A percentile compares a stretch with the other conserved stretches of the same genome.
Conservation (phyloP, 306 rosid species). For the Astragalus membranaceus region DNA sequence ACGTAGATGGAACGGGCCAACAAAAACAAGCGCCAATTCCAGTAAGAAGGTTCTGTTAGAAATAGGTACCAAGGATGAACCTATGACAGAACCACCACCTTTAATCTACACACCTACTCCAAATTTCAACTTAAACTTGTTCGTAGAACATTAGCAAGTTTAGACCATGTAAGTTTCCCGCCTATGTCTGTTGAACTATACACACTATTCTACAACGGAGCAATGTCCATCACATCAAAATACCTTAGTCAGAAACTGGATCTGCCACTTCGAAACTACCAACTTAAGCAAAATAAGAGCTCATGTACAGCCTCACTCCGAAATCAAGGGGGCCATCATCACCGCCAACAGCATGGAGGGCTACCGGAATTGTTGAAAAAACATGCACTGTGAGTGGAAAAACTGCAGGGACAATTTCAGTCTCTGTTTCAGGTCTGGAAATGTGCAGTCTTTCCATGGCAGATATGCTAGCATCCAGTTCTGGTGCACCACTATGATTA, state of each 20-base stretch:
- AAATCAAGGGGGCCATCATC: slow-evolving; percentile 76
- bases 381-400: slow-evolving; percentile 58
- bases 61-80: slow-evolving; percentile 26
- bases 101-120: slow-evolving; percentile 21
- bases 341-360: slow-evolving; percentile 79
- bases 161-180: too few relatives aligned
- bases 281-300: slow-evolving; percentile 57
- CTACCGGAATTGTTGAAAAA: slow-evolving; percentile 74
- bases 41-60: slow-evolving; percentile 40
- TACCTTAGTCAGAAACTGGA: not conserved
- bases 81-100: slow-evolving; percentile 28
- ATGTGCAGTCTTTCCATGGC: not conserved
- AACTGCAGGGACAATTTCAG: slow-evolving; percentile 47
- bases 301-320: slow-evolving; percentile 69
- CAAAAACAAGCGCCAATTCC: slow-evolving; percentile 62
- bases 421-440: slow-evolving; percentile 15
- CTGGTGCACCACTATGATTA: slow-evolving; percentile 17
- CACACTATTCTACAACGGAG: slow-evolving; percentile 38
- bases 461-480: slow-evolving; percentile 21
- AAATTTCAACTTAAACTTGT: too few relatives aligned
- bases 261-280: slow-evolving; percentile 14
- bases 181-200: slow-evolving; percentile 24
- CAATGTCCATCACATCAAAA: not conserved
- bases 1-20: slow-evolving; percentile 43
- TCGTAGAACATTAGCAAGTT: too few relatives aligned